Evolutionary conservation across 495 filamentous ascomycete genomes (phyloP), one percentile per base, ranked within the genome.

Genomic region (Bryoglossum gracile): DNA sequence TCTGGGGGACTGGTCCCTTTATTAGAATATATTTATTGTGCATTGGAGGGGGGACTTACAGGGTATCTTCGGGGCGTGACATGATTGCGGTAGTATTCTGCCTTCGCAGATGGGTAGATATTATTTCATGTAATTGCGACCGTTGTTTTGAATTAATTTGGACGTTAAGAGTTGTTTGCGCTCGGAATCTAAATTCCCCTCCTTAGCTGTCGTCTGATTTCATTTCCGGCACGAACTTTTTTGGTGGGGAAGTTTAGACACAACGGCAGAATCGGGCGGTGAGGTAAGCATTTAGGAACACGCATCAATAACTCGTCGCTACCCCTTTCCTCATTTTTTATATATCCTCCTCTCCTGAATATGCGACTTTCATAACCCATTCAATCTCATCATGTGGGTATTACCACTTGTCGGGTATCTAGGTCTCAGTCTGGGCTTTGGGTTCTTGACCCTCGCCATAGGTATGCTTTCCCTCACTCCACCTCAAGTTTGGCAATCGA

Each of bases 11-110:
- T 94, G 48, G 16, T 37, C 43, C 42, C 22, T 46, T 47, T 54
- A 32, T 37, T 36, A 48, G 46, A 33, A 40, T 17, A 19, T 40
- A 26, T 55, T 51, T 40, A 30, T n/a, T n/a, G n/a, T n/a, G 34
- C 16, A 32, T 28, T 34, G 41, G 36, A 40, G 49, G 32, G 24
- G 48, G 33, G 34, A 62, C 75, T 43, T 72, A 94, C 87, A 96
- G 81, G 48, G 75, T 82, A 70, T 97, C 92, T 72, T 97, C 91
- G 46, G 91, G 91, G 51, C 91, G 89, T 53, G 91, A 96, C 92
- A 96, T 95, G 62, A 28, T 84, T 62, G 56, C 43, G 37, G 53
- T 48, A 28, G 33, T 32, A 44, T 50, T 46, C 48, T 61, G 55
- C 54, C 50, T 19, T 18, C 25, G 54, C 54, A 60, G 54, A 45